Evolutionary conservation across 164 flowering plant species (phyloP).

Genomic region (Cinnamomum micranthum): DNA sequence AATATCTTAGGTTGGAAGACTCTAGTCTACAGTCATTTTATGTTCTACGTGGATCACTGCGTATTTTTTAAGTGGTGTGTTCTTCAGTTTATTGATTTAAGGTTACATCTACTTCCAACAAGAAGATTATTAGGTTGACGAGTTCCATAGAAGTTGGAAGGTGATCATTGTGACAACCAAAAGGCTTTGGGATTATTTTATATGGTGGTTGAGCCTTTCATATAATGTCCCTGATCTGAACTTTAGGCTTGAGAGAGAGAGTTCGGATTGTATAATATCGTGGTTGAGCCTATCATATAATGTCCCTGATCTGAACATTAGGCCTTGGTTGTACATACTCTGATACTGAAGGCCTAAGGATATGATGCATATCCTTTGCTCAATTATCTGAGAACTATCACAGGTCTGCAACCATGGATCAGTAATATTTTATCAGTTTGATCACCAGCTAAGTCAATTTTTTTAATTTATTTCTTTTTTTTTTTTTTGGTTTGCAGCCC

Average conservation of each 20-base stretch:
- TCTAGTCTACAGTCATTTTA: not conserved
- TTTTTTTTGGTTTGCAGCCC: conserved; percentile 37
- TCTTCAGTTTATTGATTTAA: not conserved
- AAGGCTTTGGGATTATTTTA: too few species aligned
- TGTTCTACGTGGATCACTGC: not conserved
- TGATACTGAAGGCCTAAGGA: not conserved
- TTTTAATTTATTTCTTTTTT: not conserved
- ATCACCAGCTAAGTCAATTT: not conserved
- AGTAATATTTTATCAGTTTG: too few species aligned
- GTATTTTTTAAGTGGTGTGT: not conserved
- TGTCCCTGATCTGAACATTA: too few species aligned
- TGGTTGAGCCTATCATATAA: too few species aligned
- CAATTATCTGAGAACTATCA: too few species aligned
- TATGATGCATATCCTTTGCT: not conserved
- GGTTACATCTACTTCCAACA: not conserved
- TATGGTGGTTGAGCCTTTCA: too few species aligned
- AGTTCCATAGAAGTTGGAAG: too few species aligned
- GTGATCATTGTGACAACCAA: too few species aligned
- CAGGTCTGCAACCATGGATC: not conserved
- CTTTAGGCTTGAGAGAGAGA: too few species aligned
- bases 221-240: too few species aligned
- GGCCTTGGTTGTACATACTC: not conserved
- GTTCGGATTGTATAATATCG: too few species aligned
- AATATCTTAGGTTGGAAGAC: not conserved
- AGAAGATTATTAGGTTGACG: not conserved